These are phyloP conservation scores for Tylopilus vinaceipallidus DNA, from an alignment of 768 basidiomycete species.

Conservation along the genomic window DNA sequence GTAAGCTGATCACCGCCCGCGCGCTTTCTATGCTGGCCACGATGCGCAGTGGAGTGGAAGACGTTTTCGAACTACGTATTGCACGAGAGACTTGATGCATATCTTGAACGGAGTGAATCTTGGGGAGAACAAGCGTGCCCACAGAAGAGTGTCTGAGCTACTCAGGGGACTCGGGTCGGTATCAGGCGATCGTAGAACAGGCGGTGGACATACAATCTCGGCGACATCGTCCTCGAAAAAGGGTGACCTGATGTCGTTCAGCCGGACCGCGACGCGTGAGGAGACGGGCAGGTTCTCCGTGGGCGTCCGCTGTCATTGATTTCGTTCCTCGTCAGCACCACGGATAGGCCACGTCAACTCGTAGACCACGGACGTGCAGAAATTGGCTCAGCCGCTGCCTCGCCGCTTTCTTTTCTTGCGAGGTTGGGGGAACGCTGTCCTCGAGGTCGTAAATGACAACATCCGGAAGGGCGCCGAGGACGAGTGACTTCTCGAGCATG, in stretches of 20 bases:
- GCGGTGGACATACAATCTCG: slow-evolving; percentile 51
- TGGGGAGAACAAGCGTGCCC: slow-evolving; percentile 77
- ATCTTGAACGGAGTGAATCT: slow-evolving; percentile 70
- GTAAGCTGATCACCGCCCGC: slow-evolving; percentile 60
- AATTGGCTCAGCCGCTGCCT: slow-evolving; percentile 55
- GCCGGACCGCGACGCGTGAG: slow-evolving; percentile 62
- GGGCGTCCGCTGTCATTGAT: slow-evolving; percentile 18
- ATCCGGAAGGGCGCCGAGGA: slow-evolving; percentile 51
- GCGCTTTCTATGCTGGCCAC: slow-evolving; percentile 89
- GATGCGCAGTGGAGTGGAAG: slow-evolving; percentile 49
- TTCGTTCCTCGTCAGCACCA: slow-evolving; percentile 15
- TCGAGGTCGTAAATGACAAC: slow-evolving; percentile 87
- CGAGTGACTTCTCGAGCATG: slow-evolving; percentile 79
- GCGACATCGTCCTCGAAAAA: slow-evolving; percentile 65
- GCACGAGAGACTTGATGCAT: slow-evolving; percentile 55
- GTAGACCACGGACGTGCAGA: slow-evolving; percentile 43
- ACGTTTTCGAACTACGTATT: slow-evolving; percentile 18
- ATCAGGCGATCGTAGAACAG: not conserved
- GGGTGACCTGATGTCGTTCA: slow-evolving; percentile 65
- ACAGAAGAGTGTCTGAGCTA: slow-evolving; percentile 50
- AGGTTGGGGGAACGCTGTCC: slow-evolving; percentile 72
- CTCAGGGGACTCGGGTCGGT: slow-evolving; percentile 3
- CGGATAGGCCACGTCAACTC: not conserved
- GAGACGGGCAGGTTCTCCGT: slow-evolving; percentile 39
- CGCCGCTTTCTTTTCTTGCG: slow-evolving; percentile 57